Percentiles rank a stretch among this genome's conserved stretches.
These are phyloP conservation scores for Zea luxurians DNA, from an alignment of 176 grass and related monocot genomes.

Conservation along the genomic window DNA sequence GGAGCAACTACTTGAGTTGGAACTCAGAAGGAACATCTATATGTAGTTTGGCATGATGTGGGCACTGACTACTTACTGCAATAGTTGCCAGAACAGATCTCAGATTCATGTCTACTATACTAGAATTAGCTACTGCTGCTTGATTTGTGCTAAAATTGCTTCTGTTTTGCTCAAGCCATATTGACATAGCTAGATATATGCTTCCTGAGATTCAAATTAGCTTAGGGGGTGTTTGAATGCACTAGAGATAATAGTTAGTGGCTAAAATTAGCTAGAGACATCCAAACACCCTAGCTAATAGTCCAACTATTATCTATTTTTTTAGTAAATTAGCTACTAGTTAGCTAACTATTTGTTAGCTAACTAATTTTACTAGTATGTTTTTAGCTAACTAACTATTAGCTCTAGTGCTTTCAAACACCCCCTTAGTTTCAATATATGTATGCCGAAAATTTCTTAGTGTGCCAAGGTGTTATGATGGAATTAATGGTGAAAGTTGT, in stretches of 20 bases:
- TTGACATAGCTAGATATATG: not conserved
- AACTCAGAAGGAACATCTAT: constrained; percentile 19
- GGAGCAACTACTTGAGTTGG: not conserved
- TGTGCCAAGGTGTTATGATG: not conserved
- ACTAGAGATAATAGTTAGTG: too few relatives aligned
- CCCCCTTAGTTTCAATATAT: not conserved
- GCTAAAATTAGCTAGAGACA: too few relatives aligned
- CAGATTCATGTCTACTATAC: not conserved
- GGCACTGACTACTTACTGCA: not conserved
- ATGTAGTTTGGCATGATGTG: not conserved
- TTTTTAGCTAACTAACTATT: too few relatives aligned
- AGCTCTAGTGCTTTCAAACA: too few relatives aligned
- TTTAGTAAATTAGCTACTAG: too few relatives aligned
- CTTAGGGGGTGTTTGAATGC: not conserved
- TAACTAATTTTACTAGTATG: too few relatives aligned
- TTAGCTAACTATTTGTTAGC: too few relatives aligned
- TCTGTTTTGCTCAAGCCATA: constrained; percentile 1
- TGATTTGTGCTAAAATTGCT: not conserved
- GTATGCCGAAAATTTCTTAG: not conserved
- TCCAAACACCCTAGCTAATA: too few relatives aligned
- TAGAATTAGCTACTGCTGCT: not conserved
- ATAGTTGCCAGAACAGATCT: constrained; percentile 14
- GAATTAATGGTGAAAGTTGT: not conserved
- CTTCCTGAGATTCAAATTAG: constrained; percentile 9
- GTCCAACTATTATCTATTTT: too few relatives aligned